Conservation (phyloP, 306 rosid species). For the Casuarina glauca region DNA sequence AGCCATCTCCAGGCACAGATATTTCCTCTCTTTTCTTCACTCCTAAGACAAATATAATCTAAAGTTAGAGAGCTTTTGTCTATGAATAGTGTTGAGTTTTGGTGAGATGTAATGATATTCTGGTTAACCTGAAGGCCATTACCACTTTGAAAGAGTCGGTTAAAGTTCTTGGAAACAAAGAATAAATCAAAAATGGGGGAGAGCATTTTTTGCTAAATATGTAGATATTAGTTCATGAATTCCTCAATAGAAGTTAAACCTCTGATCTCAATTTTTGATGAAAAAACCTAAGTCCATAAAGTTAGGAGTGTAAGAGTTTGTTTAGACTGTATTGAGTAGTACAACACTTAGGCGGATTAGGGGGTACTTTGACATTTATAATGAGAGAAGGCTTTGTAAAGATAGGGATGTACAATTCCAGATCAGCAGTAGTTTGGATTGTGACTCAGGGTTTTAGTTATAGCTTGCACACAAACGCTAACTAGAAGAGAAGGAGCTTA, state of each 20-base stretch:
- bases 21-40: slow-evolving; percentile 15
- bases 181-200: not conserved
- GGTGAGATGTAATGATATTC: not conserved
- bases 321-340: not conserved
- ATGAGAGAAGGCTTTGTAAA: not conserved
- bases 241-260: not conserved
- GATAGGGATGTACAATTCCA: not conserved
- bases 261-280: not conserved
- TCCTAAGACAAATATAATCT: not conserved
- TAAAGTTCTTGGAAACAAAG: not conserved
- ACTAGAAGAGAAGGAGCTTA: not conserved
- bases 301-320: not conserved
- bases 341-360: not conserved
- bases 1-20: slow-evolving; percentile 84
- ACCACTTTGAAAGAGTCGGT: not conserved
- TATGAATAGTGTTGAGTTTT: not conserved
- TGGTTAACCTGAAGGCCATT: not conserved
- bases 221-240: not conserved
- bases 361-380: not conserved
- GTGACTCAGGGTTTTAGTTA: not conserved
- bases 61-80: not conserved
- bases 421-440: not conserved
- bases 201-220: not conserved
- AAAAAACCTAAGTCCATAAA: not conserved
- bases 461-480: not conserved